Evolutionary conservation across 73 alveolate species (phyloP), one percentile per base, ranked within the genome.

Genomic region (Paraurostyla sp.): DNA sequence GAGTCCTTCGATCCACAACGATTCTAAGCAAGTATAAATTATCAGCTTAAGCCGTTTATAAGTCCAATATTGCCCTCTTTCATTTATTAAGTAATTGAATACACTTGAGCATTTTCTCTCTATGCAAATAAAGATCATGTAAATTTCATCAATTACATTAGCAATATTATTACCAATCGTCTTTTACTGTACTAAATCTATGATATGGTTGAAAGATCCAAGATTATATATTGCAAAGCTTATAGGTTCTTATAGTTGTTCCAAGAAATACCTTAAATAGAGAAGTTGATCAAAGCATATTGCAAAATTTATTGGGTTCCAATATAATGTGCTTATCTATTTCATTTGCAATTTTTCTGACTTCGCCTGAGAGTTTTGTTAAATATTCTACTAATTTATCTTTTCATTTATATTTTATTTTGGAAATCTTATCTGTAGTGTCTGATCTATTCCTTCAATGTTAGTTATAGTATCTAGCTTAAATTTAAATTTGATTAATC

Each of bases 301-400:
- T 2, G 82, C 82, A 38, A 65, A 65, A 65, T 65, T 56, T 36
- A 65, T 65, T 56, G 82, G 82, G 36, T 65, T 65, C 82, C 82
- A 65, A 38, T 45, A 45, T 7, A n/a, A 3, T 13, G 78, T 60
- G 4, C 6, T 60, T 60, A 60, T 13, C 22, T 60, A 27, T 7
- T 60, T 20, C 22, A 60, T 32, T 27, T 30, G 42, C 41, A 36
- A 22, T 11, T 65, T 35, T 15, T 23, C 46, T 65, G 56, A 15
- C 25, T 16, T 11, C 18, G 6, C 58, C 18, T n/a, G n/a, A n/a
- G n/a, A n/a, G n/a, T 38, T 35, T 18, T 36, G 42, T 11, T 18
- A 36, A 1, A 1, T 38, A 1, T 38, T 18, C 15, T 42, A 18
- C 46, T 16, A n/a, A 18, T 36, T 40, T 22, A 18, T 11, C 18